Base-by-base conservation (phyloP, 2,329 filamentous ascomycete species). In the Hypoxylon sp. region DNA sequence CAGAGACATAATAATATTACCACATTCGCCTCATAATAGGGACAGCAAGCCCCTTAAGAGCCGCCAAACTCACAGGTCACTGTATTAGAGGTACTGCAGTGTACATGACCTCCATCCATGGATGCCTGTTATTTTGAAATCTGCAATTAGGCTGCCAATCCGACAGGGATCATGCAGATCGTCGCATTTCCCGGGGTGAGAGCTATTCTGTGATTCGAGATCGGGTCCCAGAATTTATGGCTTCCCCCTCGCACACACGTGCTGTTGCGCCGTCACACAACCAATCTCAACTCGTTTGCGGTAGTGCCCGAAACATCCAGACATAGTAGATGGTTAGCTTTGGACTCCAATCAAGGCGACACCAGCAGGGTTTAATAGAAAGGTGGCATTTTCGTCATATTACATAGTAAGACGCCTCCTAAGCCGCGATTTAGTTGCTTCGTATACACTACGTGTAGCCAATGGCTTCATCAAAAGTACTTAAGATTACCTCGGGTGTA, bases 141-240 rank as follows among this genome's bases (percentile, higher is more conserved):
- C 66, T 63, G 59, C 66, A 68, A 60, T 62, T 64, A 70, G 71
- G 55, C 52, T 35, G 63, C 67, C 64, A 65, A 57, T 59, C 63
- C 68, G 59, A 70, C 76, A 78, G 73, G 76, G 76, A 67, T 77
- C 31, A 31, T 73, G 77, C 73, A 74, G 76, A 78, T 78, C 77
- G 69, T 74, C 67, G 75, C 74, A 75, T 77, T 76, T 77, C 72
- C 71, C 59, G 74, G 75, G 73, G 72, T 68, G 64, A 70, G 60
- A 63, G 69, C 70, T 64, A 71, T 71, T 67, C 69, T 72, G 58
- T 74, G 69, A 74, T 75, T 76, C 67, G 69, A 75, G 74, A 74
- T 73, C 72, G 66, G 66, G 71, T 70, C 66, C 71, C 69, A 74
- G 74, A 74, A 73, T 71, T 70, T 29, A 53, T 63, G 50, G 51